Base-by-base conservation (phyloP, 768 basidiomycete species). In the Leccinum sublutescens region DNA sequence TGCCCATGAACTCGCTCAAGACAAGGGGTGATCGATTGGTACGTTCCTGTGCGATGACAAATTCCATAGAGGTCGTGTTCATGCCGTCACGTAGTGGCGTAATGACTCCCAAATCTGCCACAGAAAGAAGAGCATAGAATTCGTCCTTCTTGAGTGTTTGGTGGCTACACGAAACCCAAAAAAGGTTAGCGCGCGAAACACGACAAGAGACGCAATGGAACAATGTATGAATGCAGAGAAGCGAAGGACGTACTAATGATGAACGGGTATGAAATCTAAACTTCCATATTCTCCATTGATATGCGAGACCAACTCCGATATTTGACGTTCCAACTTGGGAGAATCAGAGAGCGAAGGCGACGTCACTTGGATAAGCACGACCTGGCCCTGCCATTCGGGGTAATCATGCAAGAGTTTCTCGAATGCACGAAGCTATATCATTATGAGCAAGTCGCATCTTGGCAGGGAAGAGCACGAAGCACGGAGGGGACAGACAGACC, bases 31-130 rank as follows among this genome's bases (percentile, higher is more conserved):
- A 87, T 75, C 85, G 86, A 70, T 89, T 88, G 54, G 92, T 89
- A 66, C 80, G 81, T 65, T 90, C 85, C 75, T 99, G 96, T 34
- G 95, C 94, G 61, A 98, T 90, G 29, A 96, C 90, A 73, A 95
- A 98, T 75, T 98, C 96, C 94, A 97, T 96, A 54, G 88, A 89
- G 0, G 95, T 97, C 14, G 96, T 98, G 80, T 99, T 99, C 97
- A 98, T 98, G 6, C 96, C 97, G 69, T 99, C 96, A 34, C 96
- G 85, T 7, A 98, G 81, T 1, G 95, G 93, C 0, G 96, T 98
- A 73, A 98, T 96, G 45, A 98, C 88, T 15, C 89, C 96, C 12
- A 98, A 82, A 71, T 98, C 95, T 6, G 96, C 95, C 4, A 93
- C 95, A 56, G 86, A 88, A 38, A 99, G 79, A 12, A 99, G 82